Evolutionary conservation across 805 yeast species (phyloP), one percentile per base, ranked within the genome.

Genomic region (Wickerhamomyces chaumierensis): DNA sequence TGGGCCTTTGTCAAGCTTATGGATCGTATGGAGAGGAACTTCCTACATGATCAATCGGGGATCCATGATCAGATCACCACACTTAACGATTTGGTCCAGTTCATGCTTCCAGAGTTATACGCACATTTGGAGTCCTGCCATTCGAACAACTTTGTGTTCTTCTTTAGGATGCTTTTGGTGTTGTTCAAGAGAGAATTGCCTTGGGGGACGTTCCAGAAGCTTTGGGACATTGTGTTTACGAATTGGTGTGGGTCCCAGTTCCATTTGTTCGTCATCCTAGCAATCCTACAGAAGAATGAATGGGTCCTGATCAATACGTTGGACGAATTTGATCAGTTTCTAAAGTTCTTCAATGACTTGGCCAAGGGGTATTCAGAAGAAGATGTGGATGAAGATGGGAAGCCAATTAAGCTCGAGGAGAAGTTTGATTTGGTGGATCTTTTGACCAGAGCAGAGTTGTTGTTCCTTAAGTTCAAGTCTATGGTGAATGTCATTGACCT

Each of bases 191-290:
- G 98, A 36, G 98, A 92, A 53, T 80, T 92, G 45, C 71, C 69
- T 20, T 83, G 90, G 72, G 73, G 73, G 36, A 84, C 84, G 39
- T 82, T 85, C 1, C 62, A 82, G 53, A 65, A 72, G 21, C 66
- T 90, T n/a, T 90, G 97, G 97, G 98, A 90, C 53, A 77, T 82
- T 3, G 64, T 92, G 35, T 85, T 92, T 78, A 90, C 97, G 0
- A 90, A 90, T 60, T 81, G 63, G 51, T 78, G 84, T 52, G 73
- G 90, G 0, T 78, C 92, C 5, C 96, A 92, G 57, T 88, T 81
- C 56, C 94, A 87, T 48, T 60, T 92, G 29, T 87, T 92, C 53
- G 70, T 92, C 49, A 90, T 94, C 16, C 63, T 90, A 47, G 92
- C 95, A 0, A 78, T 92, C n/a, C 66, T 92, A 36, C 94, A 90